phyloP scores from a whole-genome alignment of 768 basidiomycete genomes.

The Dentipellis sp. region DNA sequence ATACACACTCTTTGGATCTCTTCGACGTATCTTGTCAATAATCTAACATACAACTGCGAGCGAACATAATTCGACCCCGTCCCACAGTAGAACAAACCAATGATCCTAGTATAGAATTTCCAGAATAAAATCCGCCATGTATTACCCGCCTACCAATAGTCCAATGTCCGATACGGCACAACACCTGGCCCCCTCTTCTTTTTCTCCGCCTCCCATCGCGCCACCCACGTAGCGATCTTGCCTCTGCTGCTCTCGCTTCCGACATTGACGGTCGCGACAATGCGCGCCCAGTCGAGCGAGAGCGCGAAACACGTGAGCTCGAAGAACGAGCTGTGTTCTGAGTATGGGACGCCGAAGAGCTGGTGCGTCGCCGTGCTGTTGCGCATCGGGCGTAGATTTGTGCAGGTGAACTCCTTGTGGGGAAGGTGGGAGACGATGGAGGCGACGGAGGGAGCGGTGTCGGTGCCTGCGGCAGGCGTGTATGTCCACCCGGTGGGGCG shows the following conservation, averaged over 20 bases:
- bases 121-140: not conserved
- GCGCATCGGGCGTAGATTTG: conserved; percentile 56
- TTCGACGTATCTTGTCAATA: no score
- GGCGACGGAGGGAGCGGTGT: conserved; percentile 53
- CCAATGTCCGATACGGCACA: conserved; percentile 28
- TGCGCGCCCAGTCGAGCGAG: conserved; percentile 74
- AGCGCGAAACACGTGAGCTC: conserved; percentile 94
- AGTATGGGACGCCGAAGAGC: conserved; percentile 83
- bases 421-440: conserved; percentile 62
- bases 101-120: not conserved
- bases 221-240: conserved; percentile 87
- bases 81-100: no score
- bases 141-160: conserved; percentile 37
- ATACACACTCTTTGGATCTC: no score
- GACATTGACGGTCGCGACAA: conserved; percentile 95
- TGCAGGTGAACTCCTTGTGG: conserved; percentile 56
- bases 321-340: conserved; percentile 93
- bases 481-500: conserved; percentile 97
- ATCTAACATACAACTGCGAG: no score
- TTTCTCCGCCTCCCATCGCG: conserved; percentile 81
- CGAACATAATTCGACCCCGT: no score
- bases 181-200: conserved; percentile 36
- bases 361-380: conserved; percentile 64
- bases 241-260: conserved; percentile 60
- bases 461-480: conserved; percentile 53